phyloP scores from a whole-genome alignment of 345 rosid genomes.

The Brassica nigra region DNA sequence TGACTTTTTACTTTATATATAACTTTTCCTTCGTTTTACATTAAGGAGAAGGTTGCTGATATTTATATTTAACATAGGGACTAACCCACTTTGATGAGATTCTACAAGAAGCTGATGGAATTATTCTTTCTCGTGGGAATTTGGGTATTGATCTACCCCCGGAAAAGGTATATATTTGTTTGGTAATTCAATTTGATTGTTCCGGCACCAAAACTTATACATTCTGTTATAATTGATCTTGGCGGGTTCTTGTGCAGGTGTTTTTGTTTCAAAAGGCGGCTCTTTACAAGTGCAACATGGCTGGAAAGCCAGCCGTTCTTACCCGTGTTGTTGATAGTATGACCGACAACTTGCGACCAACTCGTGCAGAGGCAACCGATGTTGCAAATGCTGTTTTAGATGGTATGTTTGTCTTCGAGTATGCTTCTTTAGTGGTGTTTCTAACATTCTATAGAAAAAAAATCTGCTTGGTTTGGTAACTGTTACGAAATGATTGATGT shows the following conservation, averaged over 20 bases:
- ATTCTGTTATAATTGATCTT: background rate
- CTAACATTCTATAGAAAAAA: background rate
- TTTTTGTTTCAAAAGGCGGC: conserved; percentile 52
- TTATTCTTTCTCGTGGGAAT: conserved; percentile 97
- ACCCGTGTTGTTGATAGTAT: background rate
- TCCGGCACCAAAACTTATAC: background rate
- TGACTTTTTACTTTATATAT: background rate
- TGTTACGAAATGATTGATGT: background rate
- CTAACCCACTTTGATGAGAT: conserved; percentile 96
- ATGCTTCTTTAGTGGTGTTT: background rate
- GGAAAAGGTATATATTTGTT: conserved; percentile 48
- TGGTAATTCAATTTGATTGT: background rate
- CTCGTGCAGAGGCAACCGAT: conserved; percentile 99
- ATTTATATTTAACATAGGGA: conserved; percentile 51
- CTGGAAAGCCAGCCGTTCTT: background rate
- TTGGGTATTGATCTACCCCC: conserved; percentile 98
- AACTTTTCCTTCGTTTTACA: background rate
- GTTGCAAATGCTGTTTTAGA: conserved; percentile 98
- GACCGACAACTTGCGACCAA: conserved; percentile 92
- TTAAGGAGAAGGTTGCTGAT: conserved; percentile 7
- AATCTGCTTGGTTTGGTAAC: background rate
- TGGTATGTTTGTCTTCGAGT: conserved; percentile 48
- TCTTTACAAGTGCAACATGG: conserved; percentile 2
- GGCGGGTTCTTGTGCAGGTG: conserved; percentile 53
- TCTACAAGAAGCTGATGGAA: conserved; percentile 97